Evolutionary conservation across 1,284 basidiomycete species (phyloP).

Genomic region (Cryptococcus sp.): DNA sequence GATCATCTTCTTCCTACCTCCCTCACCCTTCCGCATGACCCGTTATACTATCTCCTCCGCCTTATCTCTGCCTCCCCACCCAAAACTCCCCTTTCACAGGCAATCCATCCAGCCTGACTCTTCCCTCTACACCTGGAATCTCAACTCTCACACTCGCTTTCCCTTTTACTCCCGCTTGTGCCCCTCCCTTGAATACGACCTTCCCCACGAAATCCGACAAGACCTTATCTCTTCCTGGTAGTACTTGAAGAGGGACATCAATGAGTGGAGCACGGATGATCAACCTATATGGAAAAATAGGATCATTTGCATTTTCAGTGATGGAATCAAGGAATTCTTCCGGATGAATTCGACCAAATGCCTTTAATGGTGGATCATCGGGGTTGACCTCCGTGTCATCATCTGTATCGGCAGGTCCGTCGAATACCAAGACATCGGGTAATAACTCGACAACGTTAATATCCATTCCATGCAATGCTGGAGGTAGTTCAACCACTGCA

Average conservation of each 20-base stretch:
- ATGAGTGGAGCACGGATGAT: conserved; percentile 39
- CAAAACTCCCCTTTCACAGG: conserved; percentile 42
- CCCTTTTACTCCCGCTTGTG: conserved; percentile 43
- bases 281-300: conserved; percentile 18
- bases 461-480: conserved; percentile 25
- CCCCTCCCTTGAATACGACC: conserved; percentile 45
- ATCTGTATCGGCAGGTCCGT: conserved; percentile 28
- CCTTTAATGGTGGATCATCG: conserved; percentile 14
- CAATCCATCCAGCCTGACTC: conserved; percentile 25
- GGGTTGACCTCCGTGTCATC: conserved; percentile 7
- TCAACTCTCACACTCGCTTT: conserved; percentile 29
- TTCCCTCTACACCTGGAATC: conserved; percentile 27
- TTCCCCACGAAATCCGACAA: conserved; percentile 44
- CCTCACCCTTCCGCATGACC: not conserved
- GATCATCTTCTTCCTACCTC: not conserved
- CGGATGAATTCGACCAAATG: conserved; percentile 31
- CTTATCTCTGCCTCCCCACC: conserved; percentile 30
- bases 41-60: not conserved
- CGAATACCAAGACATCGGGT: conserved; percentile 44
- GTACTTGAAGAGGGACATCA: conserved; percentile 39
- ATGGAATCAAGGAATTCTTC: conserved; percentile 20
- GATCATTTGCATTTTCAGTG: conserved; percentile 17
- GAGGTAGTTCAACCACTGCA: conserved; percentile 37
- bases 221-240: conserved; percentile 37
- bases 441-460: conserved; percentile 34